These are phyloP conservation scores for Stramenopiles sp. DNA, from an alignment of 352 stramenopile genomes.

Conservation along the genomic window DNA sequence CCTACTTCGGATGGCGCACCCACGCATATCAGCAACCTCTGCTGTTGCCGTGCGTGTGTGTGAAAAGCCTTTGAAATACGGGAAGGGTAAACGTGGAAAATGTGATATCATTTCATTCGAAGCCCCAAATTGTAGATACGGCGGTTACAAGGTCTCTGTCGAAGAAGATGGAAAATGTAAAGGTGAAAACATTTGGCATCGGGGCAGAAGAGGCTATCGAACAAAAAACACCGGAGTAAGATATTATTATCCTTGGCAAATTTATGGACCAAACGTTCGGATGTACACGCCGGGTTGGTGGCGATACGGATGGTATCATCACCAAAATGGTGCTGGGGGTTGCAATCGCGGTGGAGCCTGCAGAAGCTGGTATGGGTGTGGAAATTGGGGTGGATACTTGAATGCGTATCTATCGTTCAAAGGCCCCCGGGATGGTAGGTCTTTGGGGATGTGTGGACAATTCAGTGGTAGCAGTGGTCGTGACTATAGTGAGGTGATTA, in stretches of 20 bases:
- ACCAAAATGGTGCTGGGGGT: neutral
- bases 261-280: neutral
- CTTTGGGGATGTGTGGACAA: neutral
- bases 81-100: conserved; percentile 5
- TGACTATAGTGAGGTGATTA: neutral
- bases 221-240: neutral
- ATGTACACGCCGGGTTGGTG: conserved; percentile 1
- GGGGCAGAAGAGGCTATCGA: neutral
- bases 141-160: neutral
- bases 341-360: neutral
- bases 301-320: neutral
- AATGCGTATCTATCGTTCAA: conserved; percentile 7
- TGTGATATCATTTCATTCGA: neutral
- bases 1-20: neutral
- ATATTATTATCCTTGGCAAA: neutral
- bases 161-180: conserved; percentile 10
- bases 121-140: neutral
- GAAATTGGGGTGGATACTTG: conserved; percentile 2
- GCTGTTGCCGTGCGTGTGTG: neutral
- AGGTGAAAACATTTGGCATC: neutral
- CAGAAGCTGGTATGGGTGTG: conserved; percentile 1
- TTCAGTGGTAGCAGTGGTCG: neutral
- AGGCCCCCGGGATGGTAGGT: neutral
- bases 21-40: neutral
- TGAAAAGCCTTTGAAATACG: neutral